Conservation (phyloP, 495 filamentous ascomycete genomes). For the Aspergillus cavernicola region DNA sequence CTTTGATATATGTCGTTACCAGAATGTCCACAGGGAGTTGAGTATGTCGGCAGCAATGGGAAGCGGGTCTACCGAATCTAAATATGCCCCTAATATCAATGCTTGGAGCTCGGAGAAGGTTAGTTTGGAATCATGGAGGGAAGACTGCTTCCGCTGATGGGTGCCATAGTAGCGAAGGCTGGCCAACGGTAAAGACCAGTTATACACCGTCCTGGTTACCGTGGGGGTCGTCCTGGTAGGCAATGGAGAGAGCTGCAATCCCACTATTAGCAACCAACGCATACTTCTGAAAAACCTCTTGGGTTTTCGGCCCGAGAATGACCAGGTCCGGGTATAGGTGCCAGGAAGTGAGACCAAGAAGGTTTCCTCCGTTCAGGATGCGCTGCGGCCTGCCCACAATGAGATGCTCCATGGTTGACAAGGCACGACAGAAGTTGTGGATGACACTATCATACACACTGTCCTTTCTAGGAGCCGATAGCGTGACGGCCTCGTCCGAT, state of each 20-base stretch:
- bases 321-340: slow-evolving; percentile 10
- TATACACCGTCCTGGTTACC: slow-evolving; percentile 6
- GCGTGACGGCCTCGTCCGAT: not conserved
- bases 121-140: slow-evolving; percentile 5
- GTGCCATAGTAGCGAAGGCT: slow-evolving; percentile 5
- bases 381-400: slow-evolving; percentile 7
- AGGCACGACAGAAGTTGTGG: not conserved
- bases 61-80: not conserved
- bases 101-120: not conserved
- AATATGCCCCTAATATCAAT: not conserved
- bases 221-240: not conserved
- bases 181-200: slow-evolving; percentile 1
- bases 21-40: not conserved
- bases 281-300: not conserved
- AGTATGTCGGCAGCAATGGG: not conserved
- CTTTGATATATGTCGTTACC: not conserved
- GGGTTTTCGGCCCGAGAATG: not conserved
- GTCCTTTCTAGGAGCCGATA: not conserved
- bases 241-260: not conserved
- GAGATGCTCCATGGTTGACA: slow-evolving; percentile 6
- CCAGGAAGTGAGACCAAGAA: slow-evolving; percentile 11
- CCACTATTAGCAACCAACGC: not conserved
- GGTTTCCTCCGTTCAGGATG: slow-evolving; percentile 3
- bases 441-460: slow-evolving; percentile 10
- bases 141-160: slow-evolving; percentile 2